Conservation (phyloP, 768 basidiomycete genomes). For the Hirschioporus abietinus region DNA sequence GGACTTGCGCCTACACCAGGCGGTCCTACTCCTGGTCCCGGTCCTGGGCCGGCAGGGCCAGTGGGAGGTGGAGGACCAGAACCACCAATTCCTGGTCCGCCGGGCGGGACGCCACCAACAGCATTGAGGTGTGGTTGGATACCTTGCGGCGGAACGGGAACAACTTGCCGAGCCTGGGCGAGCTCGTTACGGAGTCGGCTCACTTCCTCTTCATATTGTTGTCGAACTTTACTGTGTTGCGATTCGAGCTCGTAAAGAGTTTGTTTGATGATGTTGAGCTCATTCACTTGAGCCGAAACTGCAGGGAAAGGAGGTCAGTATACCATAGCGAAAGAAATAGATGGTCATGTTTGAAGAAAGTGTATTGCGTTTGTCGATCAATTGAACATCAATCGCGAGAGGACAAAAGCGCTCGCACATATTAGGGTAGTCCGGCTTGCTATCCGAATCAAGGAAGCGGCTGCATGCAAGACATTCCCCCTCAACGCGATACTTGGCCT, state of each 20-base stretch:
- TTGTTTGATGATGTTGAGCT: constrained; percentile 85
- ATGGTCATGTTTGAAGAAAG: background rate
- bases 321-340: background rate
- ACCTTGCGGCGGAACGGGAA: constrained; percentile 22
- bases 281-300: constrained; percentile 83
- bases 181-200: constrained; percentile 65
- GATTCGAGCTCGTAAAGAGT: constrained; percentile 89
- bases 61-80: constrained; percentile 29
- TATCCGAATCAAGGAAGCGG: background rate
- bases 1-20: constrained; percentile 17
- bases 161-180: constrained; percentile 42
- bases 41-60: constrained; percentile 25
- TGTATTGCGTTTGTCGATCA: background rate
- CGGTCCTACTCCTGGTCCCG: constrained; percentile 23
- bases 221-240: constrained; percentile 79
- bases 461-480: background rate
- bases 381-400: background rate
- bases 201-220: constrained; percentile 85
- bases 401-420: background rate
- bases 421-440: background rate
- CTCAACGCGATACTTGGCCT: background rate
- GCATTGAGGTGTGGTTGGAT: constrained; percentile 21
- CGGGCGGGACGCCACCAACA: constrained; percentile 15
- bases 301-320: background rate
- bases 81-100: constrained; percentile 25